A percentile compares a stretch with the other conserved stretches of the same genome.
Conservation (phyloP, 208 protist species). For the Leishmania aethiopica region DNA sequence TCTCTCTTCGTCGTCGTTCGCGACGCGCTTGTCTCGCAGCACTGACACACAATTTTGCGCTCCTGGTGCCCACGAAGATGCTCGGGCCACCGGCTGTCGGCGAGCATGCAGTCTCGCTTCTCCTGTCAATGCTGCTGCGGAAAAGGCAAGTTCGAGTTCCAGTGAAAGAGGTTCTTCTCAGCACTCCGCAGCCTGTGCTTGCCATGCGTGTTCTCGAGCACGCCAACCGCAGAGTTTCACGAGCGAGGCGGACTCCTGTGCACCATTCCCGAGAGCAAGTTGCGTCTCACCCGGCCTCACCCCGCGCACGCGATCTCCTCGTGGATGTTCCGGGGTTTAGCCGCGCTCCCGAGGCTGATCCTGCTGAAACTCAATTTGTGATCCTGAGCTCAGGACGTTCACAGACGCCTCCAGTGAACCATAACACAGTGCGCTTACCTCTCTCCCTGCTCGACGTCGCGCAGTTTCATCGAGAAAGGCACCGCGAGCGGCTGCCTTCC, state of each 20-base stretch:
- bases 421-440: constrained; percentile 6
- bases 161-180: constrained; percentile 17
- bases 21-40: neutral
- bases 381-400: neutral
- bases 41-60: neutral
- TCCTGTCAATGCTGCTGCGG: constrained; percentile 26
- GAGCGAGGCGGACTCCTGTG: neutral
- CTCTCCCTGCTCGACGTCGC: constrained; percentile 21
- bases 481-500: constrained; percentile 16
- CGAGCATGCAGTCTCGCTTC: constrained; percentile 5
- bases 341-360: neutral
- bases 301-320: constrained; percentile 2
- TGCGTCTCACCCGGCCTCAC: neutral
- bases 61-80: constrained; percentile 7
- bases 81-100: neutral
- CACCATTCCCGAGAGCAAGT: neutral
- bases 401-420: neutral
- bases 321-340: constrained; percentile 21
- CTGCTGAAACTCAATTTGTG: constrained; percentile 11
- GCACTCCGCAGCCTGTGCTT: constrained; percentile 1
- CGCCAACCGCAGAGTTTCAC: neutral
- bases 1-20: neutral
- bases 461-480: constrained; percentile 10
- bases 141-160: constrained; percentile 11
- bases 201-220: constrained; percentile 10